Evolutionary conservation across 805 yeast genomes (phyloP).

Genomic region (Candida easanensis): DNA sequence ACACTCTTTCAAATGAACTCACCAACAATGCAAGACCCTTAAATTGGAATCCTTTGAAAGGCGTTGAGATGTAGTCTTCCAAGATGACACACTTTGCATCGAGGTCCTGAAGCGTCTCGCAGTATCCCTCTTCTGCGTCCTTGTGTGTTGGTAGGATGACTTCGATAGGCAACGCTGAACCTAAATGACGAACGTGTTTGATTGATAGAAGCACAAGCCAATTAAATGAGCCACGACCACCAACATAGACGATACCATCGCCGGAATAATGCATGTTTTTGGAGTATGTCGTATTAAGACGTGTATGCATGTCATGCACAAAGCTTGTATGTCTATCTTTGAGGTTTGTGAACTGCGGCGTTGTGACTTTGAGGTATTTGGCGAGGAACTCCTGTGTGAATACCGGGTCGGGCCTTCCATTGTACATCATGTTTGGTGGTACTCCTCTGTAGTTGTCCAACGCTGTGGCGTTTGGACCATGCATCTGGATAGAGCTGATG

Average conservation of each 20-base stretch:
- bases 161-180: conserved; percentile 62
- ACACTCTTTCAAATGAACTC: conserved; percentile 71
- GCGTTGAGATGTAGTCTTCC: conserved; percentile 57
- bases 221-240: conserved; percentile 58
- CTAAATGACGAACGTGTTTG: conserved; percentile 45
- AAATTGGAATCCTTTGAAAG: conserved; percentile 58
- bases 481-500: conserved; percentile 1
- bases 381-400: conserved; percentile 53
- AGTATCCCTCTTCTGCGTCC: conserved; percentile 67
- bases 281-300: conserved; percentile 47
- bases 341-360: conserved; percentile 42
- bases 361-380: conserved; percentile 44
- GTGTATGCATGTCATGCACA: conserved; percentile 40
- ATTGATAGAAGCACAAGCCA: conserved; percentile 53
- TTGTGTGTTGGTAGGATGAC: conserved; percentile 60
- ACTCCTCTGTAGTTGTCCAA: conserved; percentile 2
- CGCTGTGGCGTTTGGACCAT: conserved; percentile 5
- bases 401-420: conserved; percentile 32
- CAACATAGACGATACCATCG: conserved; percentile 62
- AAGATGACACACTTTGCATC: conserved; percentile 66
- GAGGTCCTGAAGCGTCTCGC: conserved; percentile 52
- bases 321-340: conserved; percentile 45
- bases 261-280: conserved; percentile 45
- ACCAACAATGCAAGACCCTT: conserved; percentile 68
- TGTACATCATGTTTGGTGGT: conserved; percentile 5